A percentile compares a stretch with the other conserved stretches of the same genome.
phyloP scores from a whole-genome alignment of 1,284 basidiomycete species.

The Schizophyllum commune region DNA sequence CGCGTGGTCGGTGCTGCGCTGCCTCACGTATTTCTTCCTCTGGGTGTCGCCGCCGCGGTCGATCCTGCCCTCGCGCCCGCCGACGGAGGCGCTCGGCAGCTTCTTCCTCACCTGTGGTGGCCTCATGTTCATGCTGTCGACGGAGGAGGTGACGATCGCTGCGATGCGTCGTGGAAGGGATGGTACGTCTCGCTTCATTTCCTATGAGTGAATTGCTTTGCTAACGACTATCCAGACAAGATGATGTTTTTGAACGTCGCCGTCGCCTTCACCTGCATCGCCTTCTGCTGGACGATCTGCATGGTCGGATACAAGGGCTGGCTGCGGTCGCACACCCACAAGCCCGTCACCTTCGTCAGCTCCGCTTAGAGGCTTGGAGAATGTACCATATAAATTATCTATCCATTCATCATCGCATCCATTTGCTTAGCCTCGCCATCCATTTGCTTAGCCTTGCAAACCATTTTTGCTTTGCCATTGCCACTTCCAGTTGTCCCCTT shows the following conservation, averaged over 20 bases:
- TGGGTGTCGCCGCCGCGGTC: constrained; percentile 77
- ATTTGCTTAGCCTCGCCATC: not conserved
- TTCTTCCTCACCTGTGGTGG: constrained; percentile 89
- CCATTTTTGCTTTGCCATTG: not conserved
- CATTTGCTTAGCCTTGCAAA: too few species aligned
- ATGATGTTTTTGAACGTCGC: constrained; percentile 84
- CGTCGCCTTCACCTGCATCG: constrained; percentile 76
- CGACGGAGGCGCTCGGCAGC: constrained; percentile 85
- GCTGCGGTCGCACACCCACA: constrained; percentile 45
- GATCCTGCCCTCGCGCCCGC: constrained; percentile 84
- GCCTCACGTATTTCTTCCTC: constrained; percentile 90
- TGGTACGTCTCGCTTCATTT: constrained; percentile 40
- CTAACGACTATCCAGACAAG: constrained; percentile 37
- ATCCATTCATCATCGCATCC: not conserved
- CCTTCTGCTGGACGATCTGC: constrained; percentile 72
- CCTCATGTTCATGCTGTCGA: constrained; percentile 85
- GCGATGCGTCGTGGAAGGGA: constrained; percentile 89
- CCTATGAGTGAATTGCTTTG: not conserved
- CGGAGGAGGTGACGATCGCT: constrained; percentile 85
- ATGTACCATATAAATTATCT: not conserved
- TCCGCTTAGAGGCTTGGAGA: constrained; percentile 26
- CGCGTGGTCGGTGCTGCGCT: constrained; percentile 70
- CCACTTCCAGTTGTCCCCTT: not conserved
- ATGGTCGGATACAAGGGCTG: constrained; percentile 76
- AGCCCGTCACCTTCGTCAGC: constrained; percentile 26